Evolutionary conservation across 306 rosid species (phyloP), one percentile per base, ranked within the genome.

Genomic region (Gillenia trifoliata): DNA sequence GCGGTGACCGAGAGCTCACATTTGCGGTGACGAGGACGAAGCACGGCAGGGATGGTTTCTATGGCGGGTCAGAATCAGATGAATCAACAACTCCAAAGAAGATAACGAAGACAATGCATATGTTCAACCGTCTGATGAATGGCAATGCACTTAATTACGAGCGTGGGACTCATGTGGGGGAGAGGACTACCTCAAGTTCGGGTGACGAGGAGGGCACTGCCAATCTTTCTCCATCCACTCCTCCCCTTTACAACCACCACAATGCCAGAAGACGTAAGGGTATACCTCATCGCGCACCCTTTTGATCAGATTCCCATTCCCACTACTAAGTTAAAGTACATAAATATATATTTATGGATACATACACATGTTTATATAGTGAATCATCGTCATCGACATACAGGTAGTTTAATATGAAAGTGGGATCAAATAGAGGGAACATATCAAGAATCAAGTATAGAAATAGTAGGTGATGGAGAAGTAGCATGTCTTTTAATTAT

Each of bases 241-340:
- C 89, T 8, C 84, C 84, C 16, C 75, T 79, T 34, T 79, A 70
- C 78, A 82, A 82, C 72, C 86, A 79, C 79, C 76, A 22, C 72
- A 85, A 82, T 79, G 84, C 86, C 60, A 72, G 82, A 55, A 82
- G 89, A 66, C 79, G 86, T 69, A 82, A 82, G 79, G 89, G 89
- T 64, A 76, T 79, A 29, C 89, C 89, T 69, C 86, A 79, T 31
- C 82, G 89, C 11, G 89, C 89, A 26, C 89, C 86, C 30, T 75
- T 84, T 74, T 81, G 66, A 78, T 64, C 22, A 54, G 22, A 43
- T 40, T 69, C 40, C n/a, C 56, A 9, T 49, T 72, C 59, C 64
- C 47, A 71, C 68, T 40, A 64, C 68, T 2, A 3, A 16, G 40
- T 61, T 28, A 61, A 19, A 64, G 43, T 64, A 31, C 8, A 19